Evolutionary conservation across 345 rosid genomes (phyloP), one percentile per base, ranked within the genome.

Genomic region (Rhodamnia rubescens): DNA sequence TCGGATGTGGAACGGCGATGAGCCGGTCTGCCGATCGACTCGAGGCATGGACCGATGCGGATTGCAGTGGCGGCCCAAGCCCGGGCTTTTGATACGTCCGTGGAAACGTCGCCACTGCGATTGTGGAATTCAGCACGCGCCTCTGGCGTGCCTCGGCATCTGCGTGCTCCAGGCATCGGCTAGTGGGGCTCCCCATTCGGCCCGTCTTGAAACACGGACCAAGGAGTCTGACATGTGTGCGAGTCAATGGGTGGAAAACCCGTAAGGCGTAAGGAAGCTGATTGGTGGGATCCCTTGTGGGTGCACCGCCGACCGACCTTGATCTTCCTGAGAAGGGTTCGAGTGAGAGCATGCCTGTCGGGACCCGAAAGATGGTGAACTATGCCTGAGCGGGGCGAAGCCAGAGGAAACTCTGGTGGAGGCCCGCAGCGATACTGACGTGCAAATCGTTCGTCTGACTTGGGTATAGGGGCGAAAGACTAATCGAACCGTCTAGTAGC

Each of bases 151-250:
- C 49, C 9, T 15, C 81, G 64, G 29, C 64, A 57, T 57, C 64
- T 57, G 29, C 64, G 64, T 57, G 64, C 64, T 57, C 64, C 15
- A 57, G 64, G 64, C 26, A 57, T 57, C 22, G 52, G 52, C 64
- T 26, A 57, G 82, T 74, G 88, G 88, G 89, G 90, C 89, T 85
- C 85, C 89, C 90, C 88, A 89, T 88, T 88, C 85, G 85, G 86
- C 91, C 88, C 87, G 87, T 89, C 91, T 89, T 90, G 91, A 90
- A 90, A 90, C 91, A 89, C 89, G 91, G 90, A 90, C 92, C 92
- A 90, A 90, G 91, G 90, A 88, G 91, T 90, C 87, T 36, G 87
- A 88, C 90, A 88, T 87, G 89, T 90, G 92, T 90, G 86, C 87
- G 88, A 88, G 90, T 90, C 90, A 85, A 90, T 87, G 87, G 89